Evolutionary conservation across 805 yeast genomes (phyloP), one percentile per base, ranked within the genome.

Genomic region (Gaillardinia entomophila): DNA sequence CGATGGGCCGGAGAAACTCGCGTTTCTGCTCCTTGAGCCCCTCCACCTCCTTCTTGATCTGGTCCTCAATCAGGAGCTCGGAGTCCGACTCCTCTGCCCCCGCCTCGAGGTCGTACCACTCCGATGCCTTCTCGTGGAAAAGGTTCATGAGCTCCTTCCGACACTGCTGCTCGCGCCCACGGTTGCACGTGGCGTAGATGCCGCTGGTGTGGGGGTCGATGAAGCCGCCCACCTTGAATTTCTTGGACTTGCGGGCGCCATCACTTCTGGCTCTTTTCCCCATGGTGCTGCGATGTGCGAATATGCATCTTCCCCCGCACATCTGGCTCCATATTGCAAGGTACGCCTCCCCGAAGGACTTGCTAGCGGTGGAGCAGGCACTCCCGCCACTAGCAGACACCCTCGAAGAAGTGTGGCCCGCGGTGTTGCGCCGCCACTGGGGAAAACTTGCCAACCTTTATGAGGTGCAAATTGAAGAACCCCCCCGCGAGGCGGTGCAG

Each of bases 121-220:
- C 52, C 27, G 51, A 61, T 7, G 59, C 52, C 35, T 62, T 61
- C 31, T 63, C 68, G 4, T 48, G 59, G 26, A 88, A 69, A 7
- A 86, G 51, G 35, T 64, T 55, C 39, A 73, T 66, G 45, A 88
- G 60, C 53, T 88, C 97, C 41, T 76, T 77, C n/a, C 81, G 71
- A 38, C 94, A 86, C 33, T 73, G 77, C 33, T 70, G 70, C 54
- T 92, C 98, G 37, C 80, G 77, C 24, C 82, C 82, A 45, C 96
- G 71, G 31, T 77, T 75, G 56, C 97, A 90, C 0, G 97, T 84
- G 10, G 88, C 95, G 57, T 84, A 92, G 1, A 92, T 69, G 0
- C 98, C 98, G 24, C 80, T 63, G 34, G 92, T 83, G 25, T 82
- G 82, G 0, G 96, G 95, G 48, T 89, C 96, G 13, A 89, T 57